Conservation (phyloP, 768 basidiomycete genomes). For the Plicaturopsis crispa region DNA sequence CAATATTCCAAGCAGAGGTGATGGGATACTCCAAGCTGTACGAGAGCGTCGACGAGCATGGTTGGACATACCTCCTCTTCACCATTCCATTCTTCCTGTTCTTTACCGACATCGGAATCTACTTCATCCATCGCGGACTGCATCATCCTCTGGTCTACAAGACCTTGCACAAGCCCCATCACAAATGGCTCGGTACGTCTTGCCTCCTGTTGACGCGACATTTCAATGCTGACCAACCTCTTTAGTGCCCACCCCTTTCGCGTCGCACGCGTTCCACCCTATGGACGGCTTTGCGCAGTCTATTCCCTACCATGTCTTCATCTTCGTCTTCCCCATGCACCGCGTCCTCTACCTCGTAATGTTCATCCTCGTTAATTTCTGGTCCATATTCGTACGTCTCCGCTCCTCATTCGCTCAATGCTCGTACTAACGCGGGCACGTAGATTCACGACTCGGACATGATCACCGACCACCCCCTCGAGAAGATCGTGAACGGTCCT, state of each 20-base stretch:
- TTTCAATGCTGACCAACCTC: slow-evolving; percentile 5
- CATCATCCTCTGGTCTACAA: slow-evolving; percentile 89
- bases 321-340: slow-evolving; percentile 87
- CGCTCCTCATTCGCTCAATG: neutral
- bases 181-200: slow-evolving; percentile 92
- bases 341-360: slow-evolving; percentile 76
- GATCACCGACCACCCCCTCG: slow-evolving; percentile 86
- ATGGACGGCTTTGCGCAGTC: slow-evolving; percentile 93
- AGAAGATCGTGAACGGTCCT: slow-evolving; percentile 93
- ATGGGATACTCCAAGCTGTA: slow-evolving; percentile 80
- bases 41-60: slow-evolving; percentile 71
- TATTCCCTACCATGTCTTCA: slow-evolving; percentile 89
- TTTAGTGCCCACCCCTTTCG: slow-evolving; percentile 92
- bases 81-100: slow-evolving; percentile 72
- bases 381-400: slow-evolving; percentile 80
- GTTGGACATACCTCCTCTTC: slow-evolving; percentile 62
- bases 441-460: slow-evolving; percentile 99
- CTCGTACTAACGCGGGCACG: slow-evolving; percentile 1
- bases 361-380: slow-evolving; percentile 89
- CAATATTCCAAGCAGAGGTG: slow-evolving; percentile 92
- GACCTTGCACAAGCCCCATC: slow-evolving; percentile 91
- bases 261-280: slow-evolving; percentile 96
- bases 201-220: neutral
- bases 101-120: slow-evolving; percentile 90
- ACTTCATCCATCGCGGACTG: slow-evolving; percentile 92